A percentile compares a stretch with the other conserved stretches of the same genome.
phyloP scores from a whole-genome alignment of 257 asterid genomes.

The Solanum sejunctum region DNA sequence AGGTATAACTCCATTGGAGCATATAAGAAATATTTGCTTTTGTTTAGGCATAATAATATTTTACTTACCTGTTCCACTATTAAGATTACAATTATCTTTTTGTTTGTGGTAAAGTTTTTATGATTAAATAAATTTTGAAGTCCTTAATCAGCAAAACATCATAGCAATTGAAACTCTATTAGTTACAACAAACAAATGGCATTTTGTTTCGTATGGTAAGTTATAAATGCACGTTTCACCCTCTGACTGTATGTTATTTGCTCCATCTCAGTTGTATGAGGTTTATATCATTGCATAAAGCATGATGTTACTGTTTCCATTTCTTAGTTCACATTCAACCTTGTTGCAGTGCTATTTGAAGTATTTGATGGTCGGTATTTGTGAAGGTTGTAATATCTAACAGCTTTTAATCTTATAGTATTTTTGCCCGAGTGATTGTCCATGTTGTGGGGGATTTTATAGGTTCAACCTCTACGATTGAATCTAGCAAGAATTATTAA shows the following conservation, averaged over 20 bases:
- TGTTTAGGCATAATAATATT: not conserved
- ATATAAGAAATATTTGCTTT: not conserved
- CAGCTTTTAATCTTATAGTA: not conserved
- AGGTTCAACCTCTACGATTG: not conserved
- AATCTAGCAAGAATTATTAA: not conserved
- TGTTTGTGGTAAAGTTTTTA: not conserved
- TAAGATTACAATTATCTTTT: not conserved
- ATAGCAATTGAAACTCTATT: not conserved
- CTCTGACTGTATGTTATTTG: not conserved
- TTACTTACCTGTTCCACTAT: not conserved
- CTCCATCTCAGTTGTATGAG: not conserved
- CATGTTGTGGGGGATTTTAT: not conserved
- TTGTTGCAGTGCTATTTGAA: not conserved
- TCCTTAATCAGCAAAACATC: not conserved
- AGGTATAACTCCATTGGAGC: constrained; percentile 34
- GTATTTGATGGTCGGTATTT: not conserved
- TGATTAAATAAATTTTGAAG: not conserved
- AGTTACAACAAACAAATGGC: not conserved
- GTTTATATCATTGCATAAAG: not conserved
- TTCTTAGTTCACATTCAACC: not conserved
- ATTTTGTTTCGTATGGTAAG: not conserved
- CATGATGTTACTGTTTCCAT: not conserved
- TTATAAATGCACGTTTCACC: not conserved
- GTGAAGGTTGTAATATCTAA: not conserved
- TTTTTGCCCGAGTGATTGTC: not conserved